A percentile compares a stretch with the other conserved stretches of the same genome.
Conservation (phyloP, 1,284 basidiomycete genomes). For the Ustilago esculenta region DNA sequence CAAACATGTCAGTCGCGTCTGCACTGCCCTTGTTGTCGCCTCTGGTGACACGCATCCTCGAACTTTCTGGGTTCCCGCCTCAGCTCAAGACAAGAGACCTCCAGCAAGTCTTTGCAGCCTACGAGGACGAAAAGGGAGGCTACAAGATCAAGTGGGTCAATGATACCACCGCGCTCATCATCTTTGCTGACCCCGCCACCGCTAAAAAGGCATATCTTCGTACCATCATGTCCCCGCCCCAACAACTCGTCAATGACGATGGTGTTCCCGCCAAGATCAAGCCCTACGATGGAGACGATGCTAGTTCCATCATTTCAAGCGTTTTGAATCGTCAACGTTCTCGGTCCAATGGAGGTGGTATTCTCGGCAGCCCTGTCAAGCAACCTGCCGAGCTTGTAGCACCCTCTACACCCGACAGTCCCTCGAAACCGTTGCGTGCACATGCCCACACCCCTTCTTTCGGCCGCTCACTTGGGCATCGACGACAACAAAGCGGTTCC, state of each 20-base stretch:
- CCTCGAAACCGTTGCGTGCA: conserved; percentile 17
- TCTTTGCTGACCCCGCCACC: conserved; percentile 77
- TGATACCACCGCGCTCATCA: conserved; percentile 92
- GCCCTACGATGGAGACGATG: conserved; percentile 94
- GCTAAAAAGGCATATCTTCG: conserved; percentile 93
- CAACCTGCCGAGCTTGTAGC: conserved; percentile 29
- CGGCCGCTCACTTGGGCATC: conserved; percentile 41
- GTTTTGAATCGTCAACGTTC: conserved; percentile 74
- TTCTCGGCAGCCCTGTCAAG: conserved; percentile 38
- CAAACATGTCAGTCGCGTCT: conserved; percentile 38
- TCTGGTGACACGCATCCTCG: conserved; percentile 93
- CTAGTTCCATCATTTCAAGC: conserved; percentile 85
- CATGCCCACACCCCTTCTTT: conserved; percentile 42
- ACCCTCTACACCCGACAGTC: conserved; percentile 30
- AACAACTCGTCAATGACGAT: conserved; percentile 68
- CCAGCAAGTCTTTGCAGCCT: conserved; percentile 87
- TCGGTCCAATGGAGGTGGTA: conserved; percentile 53
- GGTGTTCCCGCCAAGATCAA: conserved; percentile 73
- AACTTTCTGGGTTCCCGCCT: conserved; percentile 87
- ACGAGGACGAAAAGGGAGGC: conserved; percentile 84
- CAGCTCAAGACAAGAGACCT: conserved; percentile 98
- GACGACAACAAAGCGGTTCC: conserved; percentile 51
- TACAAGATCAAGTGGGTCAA: conserved; percentile 99
- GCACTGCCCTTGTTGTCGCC: conserved; percentile 73
- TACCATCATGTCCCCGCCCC: conserved; percentile 76